phyloP scores from a whole-genome alignment of 2,329 filamentous ascomycete genomes.

The Cladorrhinum sp. region DNA sequence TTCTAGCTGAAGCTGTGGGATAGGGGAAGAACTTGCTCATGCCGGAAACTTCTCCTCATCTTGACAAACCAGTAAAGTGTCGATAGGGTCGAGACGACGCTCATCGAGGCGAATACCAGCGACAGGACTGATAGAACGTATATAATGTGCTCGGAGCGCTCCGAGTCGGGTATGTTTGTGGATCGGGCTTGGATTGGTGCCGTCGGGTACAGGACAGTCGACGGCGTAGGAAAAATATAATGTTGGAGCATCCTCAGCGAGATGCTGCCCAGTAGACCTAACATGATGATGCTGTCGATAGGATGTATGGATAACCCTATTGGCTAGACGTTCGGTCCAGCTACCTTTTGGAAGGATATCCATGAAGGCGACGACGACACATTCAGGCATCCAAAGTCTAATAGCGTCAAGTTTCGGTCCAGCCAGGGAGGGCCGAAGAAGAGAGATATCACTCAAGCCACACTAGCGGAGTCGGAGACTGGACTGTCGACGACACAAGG shows the following conservation, averaged over 20 bases:
- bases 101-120: conserved; percentile 46
- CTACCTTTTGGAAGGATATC: conserved; percentile 4
- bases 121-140: conserved; percentile 33
- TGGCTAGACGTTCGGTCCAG: conserved; percentile 8
- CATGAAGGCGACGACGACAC: conserved; percentile 6
- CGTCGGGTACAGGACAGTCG: conserved; percentile 1
- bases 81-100: conserved; percentile 53
- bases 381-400: not conserved
- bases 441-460: not conserved
- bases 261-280: not conserved
- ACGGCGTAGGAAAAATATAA: not conserved
- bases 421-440: not conserved
- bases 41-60: conserved; percentile 71
- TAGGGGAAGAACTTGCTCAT: conserved; percentile 56
- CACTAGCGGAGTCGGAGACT: not conserved
- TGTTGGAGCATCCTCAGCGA: not conserved
- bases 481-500: not conserved
- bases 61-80: conserved; percentile 69
- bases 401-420: not conserved
- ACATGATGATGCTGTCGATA: not conserved
- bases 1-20: not conserved
- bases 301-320: not conserved
- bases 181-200: not conserved
- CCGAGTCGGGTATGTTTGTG: not conserved
- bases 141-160: conserved; percentile 1